Base-by-base conservation (phyloP, 1,284 basidiomycete genomes). In the Sporisorium sorghi region DNA sequence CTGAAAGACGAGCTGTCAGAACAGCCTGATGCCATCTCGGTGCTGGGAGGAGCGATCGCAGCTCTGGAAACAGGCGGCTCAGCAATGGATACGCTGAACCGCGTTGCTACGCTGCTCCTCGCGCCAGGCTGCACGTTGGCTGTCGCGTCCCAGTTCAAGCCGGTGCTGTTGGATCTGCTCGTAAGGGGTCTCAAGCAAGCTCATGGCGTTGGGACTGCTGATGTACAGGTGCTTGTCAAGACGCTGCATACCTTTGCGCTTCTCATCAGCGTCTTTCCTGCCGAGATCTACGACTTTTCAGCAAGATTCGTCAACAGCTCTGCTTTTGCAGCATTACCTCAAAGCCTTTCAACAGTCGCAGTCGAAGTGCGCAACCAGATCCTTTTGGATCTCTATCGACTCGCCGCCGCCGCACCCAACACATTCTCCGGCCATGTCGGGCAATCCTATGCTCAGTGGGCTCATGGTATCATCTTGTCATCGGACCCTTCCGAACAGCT, bases 101-200 rank as follows among this genome's bases (percentile, higher is more conserved):
- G 66, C 10, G 39, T 85, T 26, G 71, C 80, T 2, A 54, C 67
- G 9, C 67, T 85, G 12, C 74, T 85, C 0, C 64, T 85, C 46
- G 59, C 71, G 15, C 80, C 81, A 0, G 48, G 56, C 1, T 67
- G 80, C 48, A 82, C 83, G 1, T 19, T 74, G 19, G 53, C 56
- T 10, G 73, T 85, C 17, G 75, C 81, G 15, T 58, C 77, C 7
- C 58, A 66, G 1, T 84, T 82, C 67, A 72, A 80, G 28, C 82
- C 84, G 3, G 17, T 85, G 14, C 75, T 83, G 17, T 26, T 76
- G 23, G 81, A 85, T n/a, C 68, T 86, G 7, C 64, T 76, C 19
- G 75, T 77, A 1, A 56, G 80, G 5, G 70, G 73, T 51, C 48
- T 85, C 28, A 58, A 75, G 10, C 55, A 32, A 66, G 57, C 15